Percentiles rank a stretch among this genome's conserved stretches.
These are phyloP conservation scores for Echites panduratus DNA, from an alignment of 257 asterid genomes.

Conservation along the genomic window DNA sequence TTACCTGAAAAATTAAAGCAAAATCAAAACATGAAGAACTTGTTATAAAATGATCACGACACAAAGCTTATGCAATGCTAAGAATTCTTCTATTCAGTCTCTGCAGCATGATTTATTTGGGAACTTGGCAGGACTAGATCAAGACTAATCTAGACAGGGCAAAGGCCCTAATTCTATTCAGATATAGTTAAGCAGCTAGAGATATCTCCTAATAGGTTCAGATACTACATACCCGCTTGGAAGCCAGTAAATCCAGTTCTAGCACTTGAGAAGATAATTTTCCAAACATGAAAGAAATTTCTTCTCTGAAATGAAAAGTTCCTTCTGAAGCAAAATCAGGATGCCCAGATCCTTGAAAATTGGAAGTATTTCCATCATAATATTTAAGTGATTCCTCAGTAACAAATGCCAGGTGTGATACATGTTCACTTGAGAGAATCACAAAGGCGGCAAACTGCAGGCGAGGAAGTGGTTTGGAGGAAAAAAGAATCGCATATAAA, in stretches of 20 bases:
- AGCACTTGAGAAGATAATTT: conserved; percentile 49
- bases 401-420: conserved; percentile 48
- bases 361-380: conserved; percentile 35
- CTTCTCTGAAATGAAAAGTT: conserved; percentile 57
- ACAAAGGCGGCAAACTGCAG: conserved; percentile 81
- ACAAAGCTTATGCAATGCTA: neutral
- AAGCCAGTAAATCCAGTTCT: conserved; percentile 65
- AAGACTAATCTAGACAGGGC: neutral
- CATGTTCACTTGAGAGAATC: conserved; percentile 73
- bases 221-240: conserved; percentile 56
- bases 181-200: neutral
- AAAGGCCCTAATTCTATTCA: neutral
- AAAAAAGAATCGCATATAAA: conserved; percentile 73
- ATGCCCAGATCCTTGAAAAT: conserved; percentile 36
- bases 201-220: neutral
- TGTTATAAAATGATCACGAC: neutral
- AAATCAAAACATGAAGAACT: conserved; percentile 16
- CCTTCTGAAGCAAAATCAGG: conserved; percentile 45
- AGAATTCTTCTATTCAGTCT: neutral
- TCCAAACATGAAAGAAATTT: conserved; percentile 63
- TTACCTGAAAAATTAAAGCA: conserved; percentile 48
- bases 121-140: neutral
- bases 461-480: conserved; percentile 63
- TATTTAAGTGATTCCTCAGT: conserved; percentile 24
- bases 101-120: neutral